Base-by-base conservation (phyloP, 169 alveolate species). In the Plasmodium ovale region DNA sequence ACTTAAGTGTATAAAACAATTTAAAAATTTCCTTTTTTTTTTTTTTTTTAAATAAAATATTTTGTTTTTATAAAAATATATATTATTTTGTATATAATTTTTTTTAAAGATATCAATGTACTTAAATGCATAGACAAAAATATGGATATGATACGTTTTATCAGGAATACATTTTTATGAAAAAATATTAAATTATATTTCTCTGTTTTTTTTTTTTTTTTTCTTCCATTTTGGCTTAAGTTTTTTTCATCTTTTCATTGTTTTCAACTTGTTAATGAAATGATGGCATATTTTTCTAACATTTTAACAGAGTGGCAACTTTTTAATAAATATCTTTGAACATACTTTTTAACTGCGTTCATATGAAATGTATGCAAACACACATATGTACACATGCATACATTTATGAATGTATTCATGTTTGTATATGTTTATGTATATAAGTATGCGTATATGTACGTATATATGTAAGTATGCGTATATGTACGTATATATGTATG, bases 121-220 rank as follows among this genome's bases (percentile, higher is more conserved):
- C 29, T 39, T 21, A 39, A 25, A 51, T 35, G 21, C 23, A 71
- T 29, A 71, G 69, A 71, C 68, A 19, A 29, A 51, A 53, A 58
- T 58, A n/a, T n/a, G n/a, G n/a, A 71, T 51, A 58, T 71, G 87
- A 12, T 10, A 27, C 39, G 44, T 23, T 37, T 47, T 33, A 35
- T 29, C 58, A 69, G 58, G 64, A 69, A 69, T 16, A 16, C 33
- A 53, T 71, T 71, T 71, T 39, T 49, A 58, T 58, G 59, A 71
- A 53, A 39, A 27, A 25, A 56, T n/a, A 54, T 54, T 35, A 23
- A 69, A 44, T 29, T 19, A 56, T 25, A 69, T 69, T 16, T 53
- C 21, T 54, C 44, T 33, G 21, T 69, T 37, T 27, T 27, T 33
- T 33, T 29, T 47, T 47, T 31, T 10, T 69, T 47, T 69, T 54